Conservation (phyloP, 1,284 basidiomycete species). For the Cutaneotrichosporon spelunceum region DNA sequence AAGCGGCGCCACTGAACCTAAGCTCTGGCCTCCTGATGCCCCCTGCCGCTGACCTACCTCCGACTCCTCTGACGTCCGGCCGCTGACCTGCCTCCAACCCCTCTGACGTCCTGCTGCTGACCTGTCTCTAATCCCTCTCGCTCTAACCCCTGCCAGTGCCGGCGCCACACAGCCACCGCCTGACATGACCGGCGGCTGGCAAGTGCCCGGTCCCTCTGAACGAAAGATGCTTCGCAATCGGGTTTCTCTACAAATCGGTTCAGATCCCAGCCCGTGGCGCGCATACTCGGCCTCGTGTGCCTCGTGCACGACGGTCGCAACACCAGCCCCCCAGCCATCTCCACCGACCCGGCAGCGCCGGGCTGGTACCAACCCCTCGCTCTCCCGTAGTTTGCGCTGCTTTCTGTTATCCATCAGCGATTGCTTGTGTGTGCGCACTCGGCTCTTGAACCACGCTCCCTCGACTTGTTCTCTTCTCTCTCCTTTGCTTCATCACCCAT, state of each 20-base stretch:
- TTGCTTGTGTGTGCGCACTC: neutral
- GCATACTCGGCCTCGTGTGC: neutral
- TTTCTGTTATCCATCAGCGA: neutral
- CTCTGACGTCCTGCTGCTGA: neutral
- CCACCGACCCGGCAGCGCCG: neutral
- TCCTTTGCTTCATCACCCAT: neutral
- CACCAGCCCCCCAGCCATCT: neutral
- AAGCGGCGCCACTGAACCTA: neutral
- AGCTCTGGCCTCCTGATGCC: neutral
- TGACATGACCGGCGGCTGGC: neutral
- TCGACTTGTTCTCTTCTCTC: neutral
- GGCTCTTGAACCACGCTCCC: neutral
- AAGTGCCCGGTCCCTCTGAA: neutral
- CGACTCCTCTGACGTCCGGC: neutral
- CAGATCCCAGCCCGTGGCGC: neutral
- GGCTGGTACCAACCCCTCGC: neutral
- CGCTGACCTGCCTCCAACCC: no score
- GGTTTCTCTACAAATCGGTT: neutral
- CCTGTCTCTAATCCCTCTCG: neutral
- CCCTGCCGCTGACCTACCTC: no score
- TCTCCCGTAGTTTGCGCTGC: neutral
- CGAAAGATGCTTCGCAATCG: conserved; percentile 1
- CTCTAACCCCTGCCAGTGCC: neutral
- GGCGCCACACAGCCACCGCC: neutral
- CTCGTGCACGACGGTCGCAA: neutral